Percentiles rank a stretch among this genome's conserved stretches.
Evolutionary conservation across 148 eudicot species (phyloP).

Genomic region (Arbutus unedo): DNA sequence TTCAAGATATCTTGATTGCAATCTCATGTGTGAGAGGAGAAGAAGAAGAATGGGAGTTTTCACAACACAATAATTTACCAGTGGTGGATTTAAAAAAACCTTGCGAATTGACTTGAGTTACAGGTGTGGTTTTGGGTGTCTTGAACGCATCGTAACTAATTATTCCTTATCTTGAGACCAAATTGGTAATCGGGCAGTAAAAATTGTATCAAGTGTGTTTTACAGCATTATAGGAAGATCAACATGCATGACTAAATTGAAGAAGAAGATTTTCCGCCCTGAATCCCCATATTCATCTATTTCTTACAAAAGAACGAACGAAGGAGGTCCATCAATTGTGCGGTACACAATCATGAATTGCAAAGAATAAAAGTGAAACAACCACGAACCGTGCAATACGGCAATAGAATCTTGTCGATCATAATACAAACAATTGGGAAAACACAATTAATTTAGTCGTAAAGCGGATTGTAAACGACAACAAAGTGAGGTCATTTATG

Average conservation of each 20-base stretch:
- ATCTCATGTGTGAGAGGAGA: neutral
- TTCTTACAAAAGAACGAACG: neutral
- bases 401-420: neutral
- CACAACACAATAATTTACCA: neutral
- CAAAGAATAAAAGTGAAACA: neutral
- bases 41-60: neutral
- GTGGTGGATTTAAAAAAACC: slow-evolving; percentile 7
- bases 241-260: no score
- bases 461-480: neutral
- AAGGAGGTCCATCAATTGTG: neutral
- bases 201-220: no score
- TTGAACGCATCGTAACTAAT: slow-evolving; percentile 19
- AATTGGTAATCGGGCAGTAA: no score
- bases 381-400: no score
- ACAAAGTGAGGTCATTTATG: slow-evolving; percentile 18
- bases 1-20: neutral
- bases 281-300: neutral
- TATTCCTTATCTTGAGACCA: slow-evolving; percentile 5
- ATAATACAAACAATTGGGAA: neutral
- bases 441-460: neutral
- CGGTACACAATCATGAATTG: neutral
- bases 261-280: neutral
- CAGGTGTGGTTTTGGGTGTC: neutral
- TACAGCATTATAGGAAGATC: no score
- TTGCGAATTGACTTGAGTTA: slow-evolving; percentile 9